Evolutionary conservation across 768 basidiomycete species (phyloP).

Genomic region (Melanogaster broomeanus): DNA sequence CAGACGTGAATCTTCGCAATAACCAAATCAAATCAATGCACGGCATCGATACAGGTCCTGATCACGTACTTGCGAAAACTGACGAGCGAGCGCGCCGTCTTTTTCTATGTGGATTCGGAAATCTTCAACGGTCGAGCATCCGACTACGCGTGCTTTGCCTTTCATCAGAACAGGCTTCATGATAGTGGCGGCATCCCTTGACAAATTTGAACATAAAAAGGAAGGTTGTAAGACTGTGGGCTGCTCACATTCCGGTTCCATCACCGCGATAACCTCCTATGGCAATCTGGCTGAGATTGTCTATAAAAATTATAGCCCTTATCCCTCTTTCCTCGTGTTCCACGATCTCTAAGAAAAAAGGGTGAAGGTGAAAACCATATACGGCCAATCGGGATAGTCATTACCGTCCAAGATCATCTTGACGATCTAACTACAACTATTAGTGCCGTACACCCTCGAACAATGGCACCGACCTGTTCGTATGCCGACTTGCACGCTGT

Average conservation of each 20-base stretch:
- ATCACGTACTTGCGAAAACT: constrained; percentile 4
- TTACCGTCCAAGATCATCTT: no score
- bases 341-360: constrained; percentile 2
- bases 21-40: no score
- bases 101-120: constrained; percentile 7
- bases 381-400: neutral
- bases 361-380: neutral
- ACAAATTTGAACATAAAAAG: neutral
- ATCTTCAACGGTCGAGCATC: constrained; percentile 8
- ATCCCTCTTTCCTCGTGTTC: constrained; percentile 6
- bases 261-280: constrained; percentile 7
- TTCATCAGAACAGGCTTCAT: constrained; percentile 7
- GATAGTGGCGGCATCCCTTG: constrained; percentile 7
- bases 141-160: constrained; percentile 6
- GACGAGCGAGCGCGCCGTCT: constrained; percentile 6
- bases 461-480: neutral
- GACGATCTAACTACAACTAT: neutral
- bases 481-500: constrained; percentile 9
- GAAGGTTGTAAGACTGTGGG: neutral
- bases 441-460: neutral
- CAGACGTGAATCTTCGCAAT: constrained; percentile 2
- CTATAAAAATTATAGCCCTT: constrained; percentile 9
- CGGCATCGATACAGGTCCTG: no score
- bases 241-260: constrained; percentile 8
- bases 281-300: constrained; percentile 7